Evolutionary conservation across 139 green algal genomes (phyloP).

Genomic region (Chlamydomonas applanata): DNA sequence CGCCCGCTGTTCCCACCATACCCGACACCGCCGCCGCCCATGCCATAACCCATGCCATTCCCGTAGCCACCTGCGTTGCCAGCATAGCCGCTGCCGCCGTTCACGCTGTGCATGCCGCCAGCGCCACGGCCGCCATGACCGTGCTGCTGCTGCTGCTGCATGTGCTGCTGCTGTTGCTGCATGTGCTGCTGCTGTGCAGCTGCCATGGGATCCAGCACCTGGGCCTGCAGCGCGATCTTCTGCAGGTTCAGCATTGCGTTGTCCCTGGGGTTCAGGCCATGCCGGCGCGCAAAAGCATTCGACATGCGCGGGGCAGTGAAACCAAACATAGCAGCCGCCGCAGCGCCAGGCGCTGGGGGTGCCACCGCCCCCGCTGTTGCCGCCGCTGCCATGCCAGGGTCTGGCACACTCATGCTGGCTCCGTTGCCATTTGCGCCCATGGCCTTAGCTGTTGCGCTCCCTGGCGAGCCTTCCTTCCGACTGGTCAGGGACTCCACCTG

Average conservation of each 20-base stretch:
- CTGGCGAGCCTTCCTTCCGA: no score
- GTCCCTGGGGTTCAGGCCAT: conserved; percentile 68
- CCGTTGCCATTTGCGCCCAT: no score
- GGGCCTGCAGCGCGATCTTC: conserved; percentile 44
- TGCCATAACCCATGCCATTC: no score
- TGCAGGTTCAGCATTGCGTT: conserved; percentile 58
- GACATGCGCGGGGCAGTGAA: conserved; percentile 63
- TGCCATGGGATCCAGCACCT: not conserved
- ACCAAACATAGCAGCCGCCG: conserved; percentile 19
- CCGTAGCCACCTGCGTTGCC: no score
- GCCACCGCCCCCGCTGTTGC: not conserved
- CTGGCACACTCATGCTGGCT: no score
- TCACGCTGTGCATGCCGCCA: no score
- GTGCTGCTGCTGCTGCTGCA: not conserved
- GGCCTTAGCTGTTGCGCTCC: no score
- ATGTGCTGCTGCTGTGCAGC: no score
- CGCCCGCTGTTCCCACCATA: not conserved
- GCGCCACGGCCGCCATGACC: no score
- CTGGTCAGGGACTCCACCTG: no score
- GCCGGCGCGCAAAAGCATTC: conserved; percentile 75
- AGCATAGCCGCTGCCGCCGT: no score
- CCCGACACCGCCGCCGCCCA: no score
- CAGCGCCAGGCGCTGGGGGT: not conserved
- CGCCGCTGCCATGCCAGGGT: not conserved
- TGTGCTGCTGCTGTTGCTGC: not conserved